Percentiles rank a stretch among this genome's conserved stretches.
Conservation (phyloP, 1,284 basidiomycete species). For the Anthracocystis panici-leucophaei region DNA sequence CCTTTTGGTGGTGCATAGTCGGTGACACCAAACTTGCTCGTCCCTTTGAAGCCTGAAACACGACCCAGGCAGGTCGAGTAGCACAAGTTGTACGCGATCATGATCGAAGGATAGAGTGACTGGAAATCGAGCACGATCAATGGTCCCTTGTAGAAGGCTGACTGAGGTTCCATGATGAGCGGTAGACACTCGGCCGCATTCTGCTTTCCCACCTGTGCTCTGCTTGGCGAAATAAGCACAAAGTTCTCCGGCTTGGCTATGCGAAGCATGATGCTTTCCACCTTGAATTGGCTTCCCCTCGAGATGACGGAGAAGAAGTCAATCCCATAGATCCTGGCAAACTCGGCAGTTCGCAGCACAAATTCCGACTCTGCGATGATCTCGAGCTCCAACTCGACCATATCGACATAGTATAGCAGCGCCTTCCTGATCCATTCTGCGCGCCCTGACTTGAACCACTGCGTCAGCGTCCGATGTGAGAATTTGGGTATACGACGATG, state of each 20-base stretch:
- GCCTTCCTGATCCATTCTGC: conserved; percentile 34
- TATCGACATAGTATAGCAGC: conserved; percentile 57
- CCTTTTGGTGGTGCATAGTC: conserved; percentile 81
- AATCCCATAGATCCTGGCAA: conserved; percentile 94
- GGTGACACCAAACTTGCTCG: conserved; percentile 84
- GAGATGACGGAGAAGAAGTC: conserved; percentile 96
- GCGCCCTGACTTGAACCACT: conserved; percentile 75
- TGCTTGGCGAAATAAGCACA: conserved; percentile 63
- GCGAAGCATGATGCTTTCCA: conserved; percentile 97
- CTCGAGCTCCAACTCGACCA: conserved; percentile 53
- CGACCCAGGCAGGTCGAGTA: conserved; percentile 89
- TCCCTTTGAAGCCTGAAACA: conserved; percentile 83
- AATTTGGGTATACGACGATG: conserved; percentile 77
- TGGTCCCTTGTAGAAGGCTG: conserved; percentile 91
- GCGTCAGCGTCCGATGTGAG: conserved; percentile 76
- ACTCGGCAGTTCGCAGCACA: conserved; percentile 75
- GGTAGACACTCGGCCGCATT: conserved; percentile 96
- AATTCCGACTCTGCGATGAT: conserved; percentile 65
- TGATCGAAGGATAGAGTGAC: conserved; percentile 92
- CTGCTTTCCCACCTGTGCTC: conserved; percentile 75
- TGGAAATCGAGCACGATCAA: conserved; percentile 94
- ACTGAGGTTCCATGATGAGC: conserved; percentile 91
- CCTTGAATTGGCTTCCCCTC: conserved; percentile 96
- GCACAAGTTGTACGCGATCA: conserved; percentile 90
- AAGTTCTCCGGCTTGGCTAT: conserved; percentile 93